Evolutionary conservation across 1,139 yeast species (phyloP).

Genomic region (Taphrina flavorubra): DNA sequence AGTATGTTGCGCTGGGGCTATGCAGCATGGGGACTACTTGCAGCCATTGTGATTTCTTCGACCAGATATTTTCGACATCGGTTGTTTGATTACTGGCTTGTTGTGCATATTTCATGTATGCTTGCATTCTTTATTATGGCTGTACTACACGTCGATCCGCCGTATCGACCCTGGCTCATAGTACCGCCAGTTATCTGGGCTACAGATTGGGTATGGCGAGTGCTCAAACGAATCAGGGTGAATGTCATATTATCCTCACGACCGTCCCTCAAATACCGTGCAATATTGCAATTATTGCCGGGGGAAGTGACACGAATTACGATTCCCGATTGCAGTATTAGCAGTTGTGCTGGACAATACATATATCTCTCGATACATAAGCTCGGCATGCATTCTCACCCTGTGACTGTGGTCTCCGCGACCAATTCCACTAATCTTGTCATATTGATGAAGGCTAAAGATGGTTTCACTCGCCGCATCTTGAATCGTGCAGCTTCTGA

Average conservation of each 20-base stretch:
- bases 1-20: slow-evolving; percentile 45
- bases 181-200: slow-evolving; percentile 45
- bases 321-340: slow-evolving; percentile 36
- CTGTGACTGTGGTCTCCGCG: slow-evolving; percentile 46
- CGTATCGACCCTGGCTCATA: slow-evolving; percentile 45
- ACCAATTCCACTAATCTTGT: slow-evolving; percentile 38
- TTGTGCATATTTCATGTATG: slow-evolving; percentile 45
- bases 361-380: slow-evolving; percentile 46
- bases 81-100: slow-evolving; percentile 45
- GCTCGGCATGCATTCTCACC: slow-evolving; percentile 46
- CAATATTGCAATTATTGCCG: slow-evolving; percentile 23
- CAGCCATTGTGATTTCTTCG: slow-evolving; percentile 45
- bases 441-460: slow-evolving; percentile 44
- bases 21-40: slow-evolving; percentile 46
- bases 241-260: slow-evolving; percentile 19
- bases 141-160: slow-evolving; percentile 45
- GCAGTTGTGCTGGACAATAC: slow-evolving; percentile 47
- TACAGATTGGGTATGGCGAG: slow-evolving; percentile 45
- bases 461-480: slow-evolving; percentile 45
- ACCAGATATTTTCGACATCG: slow-evolving; percentile 43
- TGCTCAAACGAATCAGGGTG: slow-evolving; percentile 35
- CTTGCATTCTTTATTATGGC: slow-evolving; percentile 45
- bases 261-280: neutral
- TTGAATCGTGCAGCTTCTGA: neutral
- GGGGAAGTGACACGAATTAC: slow-evolving; percentile 26